phyloP scores from a whole-genome alignment of 345 rosid genomes.

The rapeseed (Brassica napus) region Da-Ae NC_063446.1:69864501-69865000 shows the following conservation, averaged over 20 bases:
- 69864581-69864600: neutral
- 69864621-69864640: constrained; percentile 15
- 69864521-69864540: too few species aligned
- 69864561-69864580: too few species aligned
- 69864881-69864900: neutral
- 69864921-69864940: neutral
- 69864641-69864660: neutral
- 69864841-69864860: neutral
- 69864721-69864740: neutral
- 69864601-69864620: constrained; percentile 18
- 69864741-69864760: neutral
- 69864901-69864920: neutral
- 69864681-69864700: constrained; percentile 18
- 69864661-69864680: constrained; percentile 19
- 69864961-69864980: neutral
- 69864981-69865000: neutral
- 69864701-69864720: constrained; percentile 9
- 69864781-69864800: neutral
- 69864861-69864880: neutral
- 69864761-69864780: neutral
- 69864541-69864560: too few species aligned
- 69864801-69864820: neutral
- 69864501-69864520: too few species aligned
- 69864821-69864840: neutral
- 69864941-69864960: neutral